Evolutionary conservation across 129 eudicot species (phyloP).

Genomic region (Sambucus nigra): DNA sequence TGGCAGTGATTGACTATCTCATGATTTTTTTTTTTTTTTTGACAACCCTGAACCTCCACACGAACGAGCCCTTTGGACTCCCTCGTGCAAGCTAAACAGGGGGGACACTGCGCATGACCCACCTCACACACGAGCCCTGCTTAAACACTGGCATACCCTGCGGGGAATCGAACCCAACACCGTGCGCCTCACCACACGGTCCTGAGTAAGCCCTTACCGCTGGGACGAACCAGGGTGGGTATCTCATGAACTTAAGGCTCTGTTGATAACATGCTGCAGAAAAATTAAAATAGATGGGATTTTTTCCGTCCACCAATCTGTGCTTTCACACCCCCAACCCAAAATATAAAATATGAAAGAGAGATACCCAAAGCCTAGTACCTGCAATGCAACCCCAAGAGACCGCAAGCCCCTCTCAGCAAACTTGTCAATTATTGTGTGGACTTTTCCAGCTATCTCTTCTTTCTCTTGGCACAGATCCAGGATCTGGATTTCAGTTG

Average conservation of each 20-base stretch:
- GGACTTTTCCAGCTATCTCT: conserved; percentile 35
- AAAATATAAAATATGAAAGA: background rate
- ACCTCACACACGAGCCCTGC: too few relatives aligned
- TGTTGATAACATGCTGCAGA: background rate
- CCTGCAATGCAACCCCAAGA: conserved; percentile 49
- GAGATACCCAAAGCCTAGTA: conserved; percentile 1
- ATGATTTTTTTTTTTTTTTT: too few relatives aligned
- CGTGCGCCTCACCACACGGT: too few relatives aligned
- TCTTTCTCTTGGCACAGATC: conserved; percentile 33
- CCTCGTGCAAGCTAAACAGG: too few relatives aligned
- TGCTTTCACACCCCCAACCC: background rate
- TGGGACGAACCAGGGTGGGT: background rate
- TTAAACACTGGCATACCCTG: too few relatives aligned
- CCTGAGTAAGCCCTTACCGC: too few relatives aligned
- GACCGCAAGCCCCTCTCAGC: conserved; percentile 59
- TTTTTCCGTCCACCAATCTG: background rate
- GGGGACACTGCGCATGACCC: too few relatives aligned
- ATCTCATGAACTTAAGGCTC: conserved; percentile 3
- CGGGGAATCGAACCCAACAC: too few relatives aligned
- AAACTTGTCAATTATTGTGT: conserved; percentile 38
- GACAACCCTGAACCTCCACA: too few relatives aligned
- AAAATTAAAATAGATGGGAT: background rate
- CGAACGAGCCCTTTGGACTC: too few relatives aligned
- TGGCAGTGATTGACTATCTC: too few relatives aligned
- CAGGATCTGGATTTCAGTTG: conserved; percentile 26